Evolutionary conservation across 441 rosid genomes (phyloP), one percentile per base, ranked within the genome.

Genomic region (Pelargonium fulgidum): DNA sequence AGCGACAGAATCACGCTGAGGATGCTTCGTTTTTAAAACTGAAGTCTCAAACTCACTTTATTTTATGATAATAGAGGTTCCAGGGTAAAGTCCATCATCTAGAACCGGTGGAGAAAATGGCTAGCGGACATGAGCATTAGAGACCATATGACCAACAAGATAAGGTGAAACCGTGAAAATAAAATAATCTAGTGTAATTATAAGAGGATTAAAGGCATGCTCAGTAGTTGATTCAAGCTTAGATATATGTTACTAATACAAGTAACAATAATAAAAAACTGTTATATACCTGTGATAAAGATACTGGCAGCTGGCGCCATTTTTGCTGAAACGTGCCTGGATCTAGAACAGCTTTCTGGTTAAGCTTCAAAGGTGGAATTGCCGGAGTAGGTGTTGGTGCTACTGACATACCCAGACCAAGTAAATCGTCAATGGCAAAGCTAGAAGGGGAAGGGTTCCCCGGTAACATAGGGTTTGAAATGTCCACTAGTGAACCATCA

Each of bases 281-380:
- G 26, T 24, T 45, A 24, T 0, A 58, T 63, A 91, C 97, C 92
- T 90, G 88, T 63, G 93, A 81, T 68, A 83, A 64, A 67, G 96
- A 77, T 68, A 87, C 69, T 13, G 96, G 84, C 50, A 93, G 79
- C 69, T 93, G 97, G 75, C 94, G 96, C 99, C 96, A 92, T 79
- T 92, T 92, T 74, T 89, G 90, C 83, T 92, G 97, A 77, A 93
- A 89, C 69, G 88, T 81, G 80, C 86, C 82, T 70, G 97, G 97
- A 69, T 90, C 93, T 19, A 92, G 81, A 71, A 75, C 79, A 78
- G 96, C 96, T 85, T 83, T 83, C 52, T 96, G 62, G 79, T 86
- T 87, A 45, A 94, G 99, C 79, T 88, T 92, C 85, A 92, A 73
- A 68, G 85, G 71, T 79, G 90, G 91, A 65, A 85, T 83, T 52